phyloP scores from a whole-genome alignment of 2,329 filamentous ascomycete genomes.

The Cyclaneusma minus region DNA sequence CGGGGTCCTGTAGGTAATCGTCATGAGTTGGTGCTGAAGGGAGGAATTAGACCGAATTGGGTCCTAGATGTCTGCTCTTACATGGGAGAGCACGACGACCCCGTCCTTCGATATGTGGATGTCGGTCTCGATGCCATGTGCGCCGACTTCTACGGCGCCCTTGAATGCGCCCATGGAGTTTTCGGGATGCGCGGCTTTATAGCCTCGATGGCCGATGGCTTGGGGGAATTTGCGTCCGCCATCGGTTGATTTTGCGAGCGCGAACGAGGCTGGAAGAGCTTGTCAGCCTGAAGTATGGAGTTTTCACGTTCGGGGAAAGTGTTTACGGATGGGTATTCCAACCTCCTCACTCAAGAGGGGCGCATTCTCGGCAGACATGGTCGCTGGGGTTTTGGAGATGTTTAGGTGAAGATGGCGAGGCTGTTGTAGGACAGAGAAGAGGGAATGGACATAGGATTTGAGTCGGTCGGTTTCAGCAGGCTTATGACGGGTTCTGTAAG shows the following conservation, averaged over 20 bases:
- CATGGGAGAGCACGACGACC: constrained; percentile 74
- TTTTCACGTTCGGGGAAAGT: no score
- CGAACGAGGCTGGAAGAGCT: constrained; percentile 14
- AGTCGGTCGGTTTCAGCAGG: no score
- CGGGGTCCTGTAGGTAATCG: constrained; percentile 41
- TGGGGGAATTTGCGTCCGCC: constrained; percentile 36
- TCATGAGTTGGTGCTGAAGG: background rate
- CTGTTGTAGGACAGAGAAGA: no score
- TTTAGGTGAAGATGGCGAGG: no score
- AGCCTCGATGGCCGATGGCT: constrained; percentile 65
- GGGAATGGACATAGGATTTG: no score
- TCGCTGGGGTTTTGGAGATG: no score
- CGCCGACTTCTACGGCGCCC: constrained; percentile 56
- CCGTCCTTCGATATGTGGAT: constrained; percentile 70
- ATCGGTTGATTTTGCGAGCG: constrained; percentile 8
- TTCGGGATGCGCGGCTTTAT: constrained; percentile 65
- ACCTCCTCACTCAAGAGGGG: no score
- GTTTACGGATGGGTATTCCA: no score
- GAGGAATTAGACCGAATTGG: no score
- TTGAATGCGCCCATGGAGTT: constrained; percentile 73
- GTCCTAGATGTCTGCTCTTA: constrained; percentile 19
- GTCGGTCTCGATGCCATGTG: constrained; percentile 79
- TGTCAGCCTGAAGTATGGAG: no score
- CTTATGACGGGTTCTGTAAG: no score
- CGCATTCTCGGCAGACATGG: no score